Percentiles rank a stretch among this genome's conserved stretches.
Conservation (phyloP, 495 filamentous ascomycete species). For the Pseudomonodictys pantanalensis region DNA sequence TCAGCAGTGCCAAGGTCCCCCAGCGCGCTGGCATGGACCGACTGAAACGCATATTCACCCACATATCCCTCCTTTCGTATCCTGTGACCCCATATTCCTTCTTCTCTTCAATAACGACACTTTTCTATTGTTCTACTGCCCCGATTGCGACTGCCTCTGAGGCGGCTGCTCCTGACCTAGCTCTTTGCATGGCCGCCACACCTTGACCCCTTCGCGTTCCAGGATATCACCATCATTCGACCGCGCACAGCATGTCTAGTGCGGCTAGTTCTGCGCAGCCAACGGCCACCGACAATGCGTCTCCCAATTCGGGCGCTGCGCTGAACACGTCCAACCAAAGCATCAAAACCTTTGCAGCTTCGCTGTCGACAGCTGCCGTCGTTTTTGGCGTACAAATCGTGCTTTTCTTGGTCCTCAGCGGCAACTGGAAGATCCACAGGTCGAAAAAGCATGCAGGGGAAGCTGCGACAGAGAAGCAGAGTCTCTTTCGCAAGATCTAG, state of each 20-base stretch:
- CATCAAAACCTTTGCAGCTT: constrained; percentile 32
- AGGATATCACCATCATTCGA: not conserved
- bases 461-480: constrained; percentile 17
- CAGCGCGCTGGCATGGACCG: not conserved
- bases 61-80: not conserved
- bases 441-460: constrained; percentile 10
- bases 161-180: not conserved
- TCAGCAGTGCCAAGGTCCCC: not conserved
- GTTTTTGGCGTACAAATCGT: constrained; percentile 31
- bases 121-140: not conserved
- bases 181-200: not conserved
- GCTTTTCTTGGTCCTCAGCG: constrained; percentile 29
- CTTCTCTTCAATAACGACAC: not conserved
- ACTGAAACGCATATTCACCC: not conserved
- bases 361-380: constrained; percentile 28
- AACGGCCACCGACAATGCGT: not conserved
- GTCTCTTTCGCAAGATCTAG: constrained; percentile 32
- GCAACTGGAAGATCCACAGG: constrained; percentile 24
- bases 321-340: constrained; percentile 20
- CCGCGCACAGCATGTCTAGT: constrained; percentile 8
- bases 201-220: not conserved
- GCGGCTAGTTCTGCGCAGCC: not conserved
- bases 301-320: constrained; percentile 1
- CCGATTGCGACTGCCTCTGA: not conserved
- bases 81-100: not conserved